Evolutionary conservation across 2,329 filamentous ascomycete genomes (phyloP), one percentile per base, ranked within the genome.

Genomic region (Xylariaceae sp.): DNA sequence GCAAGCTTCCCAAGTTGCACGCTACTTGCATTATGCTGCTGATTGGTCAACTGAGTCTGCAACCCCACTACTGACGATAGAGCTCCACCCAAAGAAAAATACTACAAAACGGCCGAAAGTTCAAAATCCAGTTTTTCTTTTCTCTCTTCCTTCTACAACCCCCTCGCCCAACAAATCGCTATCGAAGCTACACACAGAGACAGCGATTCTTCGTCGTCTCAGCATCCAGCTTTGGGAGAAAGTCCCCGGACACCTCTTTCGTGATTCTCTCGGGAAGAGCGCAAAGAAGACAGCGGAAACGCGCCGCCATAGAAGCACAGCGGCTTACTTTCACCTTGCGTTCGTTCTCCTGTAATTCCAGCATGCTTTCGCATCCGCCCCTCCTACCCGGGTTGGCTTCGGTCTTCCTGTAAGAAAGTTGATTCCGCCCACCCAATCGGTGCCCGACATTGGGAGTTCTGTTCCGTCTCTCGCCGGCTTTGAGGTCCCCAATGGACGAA

Each of bases 151-250:
- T 53, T n/a, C 51, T 26, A 73, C 78, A 79, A 85, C 86, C 87
- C 90, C 87, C 92, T 96, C 93, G 93, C 84, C 93, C 92, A 87
- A 97, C 92, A 92, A 92, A 96, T 97, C 94, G 94, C 93, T 89
- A 87, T 96, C 92, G 89, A 96, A 97, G 94, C 93, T 92, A 72
- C 79, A 92, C 91, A 89, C 80, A 96, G 91, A 89, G 91, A 90
- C 82, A 85, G 72, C 70, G 69, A 75, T 68, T 65, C 8, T 67
- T 62, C 69, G 69, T 69, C 75, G 65, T 77, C 73, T 73, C 71
- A 64, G 46, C 60, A 46, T 62, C 71, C 67, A 74, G 93, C 93
- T 97, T 97, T 95, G 92, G 94, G 94, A 96, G 94, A 98, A 98
- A 98, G 94, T 98, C 94, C 94, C 94, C 94, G 94, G 94, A 97